Evolutionary conservation across 1,139 yeast species (phyloP).

Genomic region (Pichia sp.): DNA sequence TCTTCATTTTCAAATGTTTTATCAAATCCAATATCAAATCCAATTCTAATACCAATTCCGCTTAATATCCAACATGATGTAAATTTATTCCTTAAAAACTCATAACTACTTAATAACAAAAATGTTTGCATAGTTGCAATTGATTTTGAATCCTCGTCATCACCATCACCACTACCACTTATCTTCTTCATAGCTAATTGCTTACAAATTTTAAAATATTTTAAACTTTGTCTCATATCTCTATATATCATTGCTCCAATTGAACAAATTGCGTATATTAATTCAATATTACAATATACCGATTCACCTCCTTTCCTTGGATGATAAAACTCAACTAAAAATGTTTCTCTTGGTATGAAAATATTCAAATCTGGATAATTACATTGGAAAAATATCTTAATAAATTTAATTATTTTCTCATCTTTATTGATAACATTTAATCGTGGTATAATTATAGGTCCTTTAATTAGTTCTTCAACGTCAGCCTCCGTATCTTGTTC

Average conservation of each 20-base stretch:
- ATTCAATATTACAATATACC: constrained; percentile 35
- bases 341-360: constrained; percentile 57
- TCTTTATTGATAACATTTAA: constrained; percentile 5
- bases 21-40: constrained; percentile 59
- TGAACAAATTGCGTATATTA: constrained; percentile 50
- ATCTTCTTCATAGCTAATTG: constrained; percentile 32
- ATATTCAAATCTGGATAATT: constrained; percentile 57
- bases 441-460: neutral
- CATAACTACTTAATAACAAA: constrained; percentile 46
- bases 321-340: constrained; percentile 49
- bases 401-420: constrained; percentile 39
- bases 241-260: constrained; percentile 51
- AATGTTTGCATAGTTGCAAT: constrained; percentile 35
- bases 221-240: constrained; percentile 16
- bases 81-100: constrained; percentile 34
- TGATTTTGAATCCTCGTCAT: neutral
- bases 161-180: too few species aligned
- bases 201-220: constrained; percentile 37
- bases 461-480: neutral
- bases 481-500: neutral
- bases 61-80: constrained; percentile 57
- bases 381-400: constrained; percentile 55
- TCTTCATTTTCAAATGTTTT: neutral
- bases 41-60: constrained; percentile 58
- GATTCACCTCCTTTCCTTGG: constrained; percentile 27